These are phyloP conservation scores for Neofusicoccum ribis DNA, from an alignment of 2,329 filamentous ascomycete species.

Conservation along the genomic window DNA sequence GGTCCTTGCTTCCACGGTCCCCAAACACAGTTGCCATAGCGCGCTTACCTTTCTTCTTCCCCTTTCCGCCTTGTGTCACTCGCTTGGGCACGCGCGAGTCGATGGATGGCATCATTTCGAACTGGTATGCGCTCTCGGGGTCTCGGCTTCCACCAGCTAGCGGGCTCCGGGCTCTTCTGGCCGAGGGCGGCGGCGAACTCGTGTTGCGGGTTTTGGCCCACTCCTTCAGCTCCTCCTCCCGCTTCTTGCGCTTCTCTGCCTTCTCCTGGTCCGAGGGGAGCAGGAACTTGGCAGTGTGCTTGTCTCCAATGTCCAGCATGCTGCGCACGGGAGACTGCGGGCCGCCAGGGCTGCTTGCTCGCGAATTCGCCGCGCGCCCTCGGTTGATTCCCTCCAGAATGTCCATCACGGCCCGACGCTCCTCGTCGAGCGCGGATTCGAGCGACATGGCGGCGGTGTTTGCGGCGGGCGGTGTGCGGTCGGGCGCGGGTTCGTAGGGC, in stretches of 20 bases:
- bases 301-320: slow-evolving; percentile 49
- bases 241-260: slow-evolving; percentile 10
- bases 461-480: slow-evolving; percentile 3
- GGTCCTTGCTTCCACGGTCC: slow-evolving; percentile 20
- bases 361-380: slow-evolving; percentile 36
- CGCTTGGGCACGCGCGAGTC: slow-evolving; percentile 45
- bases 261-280: slow-evolving; percentile 20
- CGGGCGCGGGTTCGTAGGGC: not conserved
- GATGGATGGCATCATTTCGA: slow-evolving; percentile 48
- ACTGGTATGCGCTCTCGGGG: slow-evolving; percentile 45
- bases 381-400: slow-evolving; percentile 57
- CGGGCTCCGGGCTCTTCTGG: slow-evolving; percentile 35
- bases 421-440: slow-evolving; percentile 74
- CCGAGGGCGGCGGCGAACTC: slow-evolving; percentile 33
- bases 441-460: slow-evolving; percentile 64
- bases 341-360: slow-evolving; percentile 55
- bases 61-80: slow-evolving; percentile 45
- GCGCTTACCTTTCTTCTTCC: slow-evolving; percentile 39
- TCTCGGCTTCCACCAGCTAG: slow-evolving; percentile 28
- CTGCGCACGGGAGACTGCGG: slow-evolving; percentile 64
- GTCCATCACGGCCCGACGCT: slow-evolving; percentile 71
- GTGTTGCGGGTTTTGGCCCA: slow-evolving; percentile 24
- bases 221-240: slow-evolving; percentile 25
- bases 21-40: slow-evolving; percentile 48
- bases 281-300: slow-evolving; percentile 20